A percentile compares a stretch with the other conserved stretches of the same genome.
Conservation (phyloP, 2,329 filamentous ascomycete genomes). For the Pseudogymnoascus sp. region DNA sequence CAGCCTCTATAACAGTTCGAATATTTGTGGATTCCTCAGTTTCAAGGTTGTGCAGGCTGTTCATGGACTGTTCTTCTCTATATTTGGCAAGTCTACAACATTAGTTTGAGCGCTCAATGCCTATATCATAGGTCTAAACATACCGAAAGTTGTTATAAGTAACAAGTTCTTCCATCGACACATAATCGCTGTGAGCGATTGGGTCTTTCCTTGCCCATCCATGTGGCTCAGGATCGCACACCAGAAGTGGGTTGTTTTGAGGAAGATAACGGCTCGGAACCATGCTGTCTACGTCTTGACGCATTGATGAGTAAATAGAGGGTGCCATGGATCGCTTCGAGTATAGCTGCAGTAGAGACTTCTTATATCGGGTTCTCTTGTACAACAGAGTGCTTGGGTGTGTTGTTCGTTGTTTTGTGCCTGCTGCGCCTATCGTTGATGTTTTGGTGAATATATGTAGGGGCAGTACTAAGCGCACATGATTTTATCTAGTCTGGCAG, state of each 20-base stretch:
- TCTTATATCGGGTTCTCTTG: not conserved
- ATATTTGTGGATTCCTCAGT: not conserved
- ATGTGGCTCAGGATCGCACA: not conserved
- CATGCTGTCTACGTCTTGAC: not conserved
- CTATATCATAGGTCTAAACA: not conserved
- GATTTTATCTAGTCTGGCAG: not conserved
- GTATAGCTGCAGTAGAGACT: not conserved
- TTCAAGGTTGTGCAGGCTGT: not conserved
- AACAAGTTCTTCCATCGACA: slow-evolving; percentile 5
- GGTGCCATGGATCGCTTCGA: not conserved
- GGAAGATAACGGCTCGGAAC: not conserved
- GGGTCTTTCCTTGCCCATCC: slow-evolving; percentile 7
- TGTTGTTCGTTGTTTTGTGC: slow-evolving; percentile 3
- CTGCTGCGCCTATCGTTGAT: not conserved
- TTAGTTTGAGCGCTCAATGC: not conserved
- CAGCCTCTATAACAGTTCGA: not conserved
- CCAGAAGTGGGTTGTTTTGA: not conserved
- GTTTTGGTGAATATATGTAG: not conserved
- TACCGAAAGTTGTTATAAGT: slow-evolving; percentile 9
- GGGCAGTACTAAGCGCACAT: not conserved
- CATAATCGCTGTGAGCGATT: not conserved
- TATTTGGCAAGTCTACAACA: not conserved
- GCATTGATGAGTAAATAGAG: not conserved
- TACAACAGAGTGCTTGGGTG: not conserved
- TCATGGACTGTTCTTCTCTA: not conserved